Evolutionary conservation across 2,329 filamentous ascomycete species (phyloP).

Genomic region (Penicillium sp.): DNA sequence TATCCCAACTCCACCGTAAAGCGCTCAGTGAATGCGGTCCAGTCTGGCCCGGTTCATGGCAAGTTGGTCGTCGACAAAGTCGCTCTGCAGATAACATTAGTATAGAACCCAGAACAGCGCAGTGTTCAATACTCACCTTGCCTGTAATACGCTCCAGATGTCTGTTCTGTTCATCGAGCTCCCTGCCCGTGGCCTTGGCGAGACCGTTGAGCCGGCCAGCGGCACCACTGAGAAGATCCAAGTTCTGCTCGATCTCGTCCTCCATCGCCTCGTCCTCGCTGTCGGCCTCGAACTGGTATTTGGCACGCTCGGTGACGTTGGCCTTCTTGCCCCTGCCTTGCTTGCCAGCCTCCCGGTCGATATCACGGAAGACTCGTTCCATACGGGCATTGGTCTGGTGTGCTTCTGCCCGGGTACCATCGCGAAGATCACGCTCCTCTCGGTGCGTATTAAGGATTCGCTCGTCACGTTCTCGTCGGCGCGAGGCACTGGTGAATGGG

Average conservation of each 20-base stretch:
- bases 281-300: constrained; percentile 75
- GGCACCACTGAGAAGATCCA: constrained; percentile 56
- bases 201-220: constrained; percentile 67
- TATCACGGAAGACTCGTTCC: constrained; percentile 61
- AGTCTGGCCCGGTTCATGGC: constrained; percentile 69
- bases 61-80: constrained; percentile 75
- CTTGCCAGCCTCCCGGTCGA: constrained; percentile 51
- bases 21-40: constrained; percentile 49
- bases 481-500: constrained; percentile 67
- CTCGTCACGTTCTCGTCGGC: constrained; percentile 60
- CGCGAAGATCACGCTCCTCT: constrained; percentile 52
- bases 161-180: constrained; percentile 72
- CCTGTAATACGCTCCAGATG: constrained; percentile 69
- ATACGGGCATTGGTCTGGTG: constrained; percentile 52
- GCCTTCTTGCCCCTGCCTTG: constrained; percentile 48
- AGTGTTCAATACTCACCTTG: constrained; percentile 55
- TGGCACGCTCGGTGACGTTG: constrained; percentile 58
- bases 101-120: not conserved
- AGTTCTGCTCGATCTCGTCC: constrained; percentile 63
- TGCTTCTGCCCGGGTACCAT: constrained; percentile 53
- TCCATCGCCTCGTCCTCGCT: constrained; percentile 65
- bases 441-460: constrained; percentile 62
- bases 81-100: constrained; percentile 55
- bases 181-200: constrained; percentile 66
- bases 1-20: constrained; percentile 17